Evolutionary conservation across 148 eudicot species (phyloP).

Genomic region (Rhododendron henanense): DNA sequence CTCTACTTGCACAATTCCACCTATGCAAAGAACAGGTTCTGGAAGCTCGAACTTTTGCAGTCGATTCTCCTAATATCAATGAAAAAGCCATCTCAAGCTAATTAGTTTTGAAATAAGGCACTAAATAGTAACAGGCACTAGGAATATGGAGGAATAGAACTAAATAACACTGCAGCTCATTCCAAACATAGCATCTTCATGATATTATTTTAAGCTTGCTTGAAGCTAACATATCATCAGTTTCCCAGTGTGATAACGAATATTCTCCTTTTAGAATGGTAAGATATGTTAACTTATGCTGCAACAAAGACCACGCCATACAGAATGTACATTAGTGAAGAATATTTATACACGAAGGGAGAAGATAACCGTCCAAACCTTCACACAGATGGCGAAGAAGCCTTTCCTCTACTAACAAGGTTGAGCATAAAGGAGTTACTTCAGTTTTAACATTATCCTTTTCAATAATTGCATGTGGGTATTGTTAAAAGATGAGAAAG

Average conservation of each 20-base stretch:
- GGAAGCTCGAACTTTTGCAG: conserved; percentile 77
- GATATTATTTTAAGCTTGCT: not conserved
- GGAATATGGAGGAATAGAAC: not conserved
- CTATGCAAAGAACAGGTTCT: conserved; percentile 76
- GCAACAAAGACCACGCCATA: not conserved
- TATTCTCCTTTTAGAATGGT: not conserved
- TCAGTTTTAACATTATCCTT: not conserved
- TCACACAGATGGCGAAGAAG: not conserved
- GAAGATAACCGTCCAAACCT: not conserved
- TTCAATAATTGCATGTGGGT: not conserved
- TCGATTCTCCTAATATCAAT: conserved; percentile 37
- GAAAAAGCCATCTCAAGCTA: not conserved
- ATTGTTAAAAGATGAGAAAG: not conserved
- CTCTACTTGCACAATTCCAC: conserved; percentile 69
- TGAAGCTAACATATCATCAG: not conserved
- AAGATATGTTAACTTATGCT: not conserved
- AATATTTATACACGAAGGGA: not conserved
- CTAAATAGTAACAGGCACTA: not conserved
- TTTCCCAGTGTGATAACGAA: not conserved
- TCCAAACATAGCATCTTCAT: not conserved
- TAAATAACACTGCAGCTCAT: not conserved
- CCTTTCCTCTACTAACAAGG: not conserved
- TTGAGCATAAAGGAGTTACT: conserved; percentile 1
- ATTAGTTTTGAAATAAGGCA: not conserved
- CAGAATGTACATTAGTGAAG: not conserved